Evolutionary conservation across 257 asterid genomes (phyloP).

Genomic region (Nicotiana sylvestris): DNA sequence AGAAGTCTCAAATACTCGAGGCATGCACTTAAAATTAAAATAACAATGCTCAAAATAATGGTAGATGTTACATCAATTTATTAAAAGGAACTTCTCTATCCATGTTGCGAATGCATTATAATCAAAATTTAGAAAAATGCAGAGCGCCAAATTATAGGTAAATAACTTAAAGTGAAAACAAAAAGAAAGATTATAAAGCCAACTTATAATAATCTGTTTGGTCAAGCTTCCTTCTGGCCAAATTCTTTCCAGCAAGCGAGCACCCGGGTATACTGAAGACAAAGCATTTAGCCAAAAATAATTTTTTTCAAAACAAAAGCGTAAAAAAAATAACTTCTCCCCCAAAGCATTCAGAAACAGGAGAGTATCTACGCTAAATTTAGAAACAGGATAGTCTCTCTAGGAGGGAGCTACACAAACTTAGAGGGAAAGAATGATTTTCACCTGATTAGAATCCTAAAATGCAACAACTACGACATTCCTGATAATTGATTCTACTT

Average conservation of each 20-base stretch:
- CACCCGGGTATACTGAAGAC: too few relatives aligned
- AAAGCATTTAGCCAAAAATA: too few relatives aligned
- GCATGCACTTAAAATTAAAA: neutral
- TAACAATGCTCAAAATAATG: neutral
- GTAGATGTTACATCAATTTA: neutral
- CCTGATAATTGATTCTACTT: neutral
- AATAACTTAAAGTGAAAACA: neutral
- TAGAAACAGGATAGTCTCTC: neutral
- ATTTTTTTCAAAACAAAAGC: fast-evolving
- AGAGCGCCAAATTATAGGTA: neutral
- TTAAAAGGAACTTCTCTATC: neutral
- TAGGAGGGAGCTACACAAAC: neutral
- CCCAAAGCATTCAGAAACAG: neutral
- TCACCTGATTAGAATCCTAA: neutral
- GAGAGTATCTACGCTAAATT: neutral
- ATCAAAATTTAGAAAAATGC: neutral
- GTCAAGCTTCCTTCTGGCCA: too few relatives aligned
- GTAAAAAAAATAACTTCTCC: too few relatives aligned
- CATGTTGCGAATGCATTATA: neutral
- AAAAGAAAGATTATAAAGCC: neutral
- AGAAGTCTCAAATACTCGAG: neutral
- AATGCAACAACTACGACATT: neutral
- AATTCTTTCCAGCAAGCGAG: too few relatives aligned
- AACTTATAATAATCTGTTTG: neutral
- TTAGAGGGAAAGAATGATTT: neutral